These are phyloP conservation scores for Trichothecium sympodiale DNA, from an alignment of 2,329 filamentous ascomycete genomes.

Conservation along the genomic window DNA sequence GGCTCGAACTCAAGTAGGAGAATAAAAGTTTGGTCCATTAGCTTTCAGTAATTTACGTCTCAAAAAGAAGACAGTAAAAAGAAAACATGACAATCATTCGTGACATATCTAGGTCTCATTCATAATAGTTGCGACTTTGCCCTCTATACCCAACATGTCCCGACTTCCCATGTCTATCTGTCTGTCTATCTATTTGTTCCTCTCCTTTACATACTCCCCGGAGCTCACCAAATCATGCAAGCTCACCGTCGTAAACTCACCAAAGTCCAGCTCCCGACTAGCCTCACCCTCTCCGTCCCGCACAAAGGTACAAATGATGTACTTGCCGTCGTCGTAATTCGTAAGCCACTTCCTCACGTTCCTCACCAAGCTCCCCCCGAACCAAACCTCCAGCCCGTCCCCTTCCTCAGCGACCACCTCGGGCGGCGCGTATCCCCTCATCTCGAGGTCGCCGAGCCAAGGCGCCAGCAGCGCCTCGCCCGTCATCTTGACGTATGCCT, in stretches of 20 bases:
- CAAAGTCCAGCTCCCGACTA: slow-evolving; percentile 26
- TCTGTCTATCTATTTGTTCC: no score
- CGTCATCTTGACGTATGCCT: slow-evolving; percentile 75
- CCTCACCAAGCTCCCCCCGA: slow-evolving; percentile 16
- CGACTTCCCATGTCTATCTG: no score
- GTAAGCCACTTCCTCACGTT: slow-evolving; percentile 23
- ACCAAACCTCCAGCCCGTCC: slow-evolving; percentile 17
- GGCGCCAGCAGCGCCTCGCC: slow-evolving; percentile 64
- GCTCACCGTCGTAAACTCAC: slow-evolving; percentile 28
- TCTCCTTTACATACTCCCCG: slow-evolving; percentile 1
- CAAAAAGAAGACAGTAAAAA: background rate
- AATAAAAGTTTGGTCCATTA: background rate
- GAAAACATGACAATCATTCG: background rate
- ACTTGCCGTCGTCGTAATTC: slow-evolving; percentile 33
- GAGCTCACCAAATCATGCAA: slow-evolving; percentile 23
- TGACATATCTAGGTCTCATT: background rate
- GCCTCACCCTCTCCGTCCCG: slow-evolving; percentile 28
- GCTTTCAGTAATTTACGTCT: background rate
- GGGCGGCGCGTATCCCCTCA: slow-evolving; percentile 51
- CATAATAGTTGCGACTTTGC: no score
- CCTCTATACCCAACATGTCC: no score
- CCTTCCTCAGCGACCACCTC: slow-evolving; percentile 11
- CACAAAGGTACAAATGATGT: slow-evolving; percentile 43
- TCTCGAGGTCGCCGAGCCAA: slow-evolving; percentile 63
- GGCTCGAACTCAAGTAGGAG: background rate